Evolutionary conservation across 2,329 filamentous ascomycete species (phyloP).

Genomic region (Neofusicoccum parvum): DNA sequence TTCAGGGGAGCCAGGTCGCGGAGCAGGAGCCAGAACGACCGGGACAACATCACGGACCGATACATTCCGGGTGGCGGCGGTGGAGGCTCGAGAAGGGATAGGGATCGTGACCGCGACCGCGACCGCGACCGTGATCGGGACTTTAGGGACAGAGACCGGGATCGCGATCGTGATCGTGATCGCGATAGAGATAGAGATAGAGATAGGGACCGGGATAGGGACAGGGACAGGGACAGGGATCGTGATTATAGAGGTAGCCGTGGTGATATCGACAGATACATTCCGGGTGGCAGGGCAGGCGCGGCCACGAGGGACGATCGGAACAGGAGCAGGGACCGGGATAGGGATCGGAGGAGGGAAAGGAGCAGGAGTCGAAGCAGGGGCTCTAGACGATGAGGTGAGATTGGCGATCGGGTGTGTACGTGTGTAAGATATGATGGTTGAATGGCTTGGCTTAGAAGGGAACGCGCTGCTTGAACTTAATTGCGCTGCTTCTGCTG

Average conservation of each 20-base stretch:
- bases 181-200: conserved; percentile 27
- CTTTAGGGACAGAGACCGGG: conserved; percentile 35
- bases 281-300: conserved; percentile 32
- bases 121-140: conserved; percentile 26
- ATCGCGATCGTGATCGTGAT: conserved; percentile 28
- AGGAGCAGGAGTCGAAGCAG: conserved; percentile 20
- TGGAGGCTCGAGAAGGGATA: conserved; percentile 27
- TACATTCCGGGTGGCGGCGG: conserved; percentile 36
- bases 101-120: conserved; percentile 35
- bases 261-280: conserved; percentile 42
- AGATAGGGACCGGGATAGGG: conserved; percentile 20
- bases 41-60: conserved; percentile 32
- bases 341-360: conserved; percentile 23
- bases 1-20: conserved; percentile 23
- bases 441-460: too few species aligned
- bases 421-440: not conserved
- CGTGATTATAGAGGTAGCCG: conserved; percentile 39
- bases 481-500: too few species aligned
- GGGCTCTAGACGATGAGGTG: conserved; percentile 8
- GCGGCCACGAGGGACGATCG: conserved; percentile 10
- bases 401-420: too few species aligned
- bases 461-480: too few species aligned
- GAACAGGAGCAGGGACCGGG: conserved; percentile 26
- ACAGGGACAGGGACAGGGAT: conserved; percentile 37
- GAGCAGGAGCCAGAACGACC: conserved; percentile 36